Evolutionary conservation across 1,139 yeast genomes (phyloP).

Genomic region (Spathaspora sp.): DNA sequence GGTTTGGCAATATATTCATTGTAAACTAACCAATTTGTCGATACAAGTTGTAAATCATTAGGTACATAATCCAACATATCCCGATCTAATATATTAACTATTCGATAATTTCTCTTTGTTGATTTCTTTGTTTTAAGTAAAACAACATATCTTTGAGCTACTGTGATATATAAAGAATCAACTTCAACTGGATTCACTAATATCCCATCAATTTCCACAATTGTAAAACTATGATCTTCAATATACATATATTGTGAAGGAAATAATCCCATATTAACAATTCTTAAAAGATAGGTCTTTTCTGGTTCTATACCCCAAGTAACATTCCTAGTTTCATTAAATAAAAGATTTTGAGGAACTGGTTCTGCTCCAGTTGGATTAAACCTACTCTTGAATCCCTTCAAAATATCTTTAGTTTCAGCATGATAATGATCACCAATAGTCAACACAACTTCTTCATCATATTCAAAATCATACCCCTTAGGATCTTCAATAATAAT

Average conservation of each 20-base stretch:
- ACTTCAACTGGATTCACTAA: slow-evolving; percentile 67
- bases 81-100: slow-evolving; percentile 74
- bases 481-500: slow-evolving; percentile 67
- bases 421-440: slow-evolving; percentile 87
- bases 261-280: slow-evolving; percentile 83
- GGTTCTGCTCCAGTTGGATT: slow-evolving; percentile 99
- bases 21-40: slow-evolving; percentile 72
- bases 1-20: slow-evolving; percentile 46
- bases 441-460: slow-evolving; percentile 69
- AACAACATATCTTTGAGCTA: slow-evolving; percentile 78
- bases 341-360: slow-evolving; percentile 73
- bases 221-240: slow-evolving; percentile 79
- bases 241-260: slow-evolving; percentile 82
- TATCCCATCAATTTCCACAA: slow-evolving; percentile 84
- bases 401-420: slow-evolving; percentile 49
- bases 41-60: slow-evolving; percentile 57
- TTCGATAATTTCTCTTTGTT: slow-evolving; percentile 61
- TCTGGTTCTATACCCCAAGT: slow-evolving; percentile 74
- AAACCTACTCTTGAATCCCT: slow-evolving; percentile 60
- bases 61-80: slow-evolving; percentile 79
- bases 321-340: slow-evolving; percentile 74
- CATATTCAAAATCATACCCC: slow-evolving; percentile 54
- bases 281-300: slow-evolving; percentile 75
- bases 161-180: slow-evolving; percentile 60
- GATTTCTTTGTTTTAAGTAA: slow-evolving; percentile 67